phyloP scores from a whole-genome alignment of 805 yeast species.

The Metschnikowia shivogae region DNA sequence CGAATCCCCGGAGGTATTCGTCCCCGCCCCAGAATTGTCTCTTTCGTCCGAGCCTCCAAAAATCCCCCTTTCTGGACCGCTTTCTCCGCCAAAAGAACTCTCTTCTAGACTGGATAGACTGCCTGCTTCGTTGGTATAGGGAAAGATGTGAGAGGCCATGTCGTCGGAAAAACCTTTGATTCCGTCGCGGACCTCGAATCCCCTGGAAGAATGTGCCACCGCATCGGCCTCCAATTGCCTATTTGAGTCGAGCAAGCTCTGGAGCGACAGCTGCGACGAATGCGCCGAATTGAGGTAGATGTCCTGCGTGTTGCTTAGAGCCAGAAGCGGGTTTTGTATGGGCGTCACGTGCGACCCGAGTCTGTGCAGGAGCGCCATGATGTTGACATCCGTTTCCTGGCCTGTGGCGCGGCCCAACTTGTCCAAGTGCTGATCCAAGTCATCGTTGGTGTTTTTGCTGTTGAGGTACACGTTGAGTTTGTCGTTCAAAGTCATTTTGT shows the following conservation, averaged over 20 bases:
- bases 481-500: slow-evolving; percentile 37
- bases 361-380: slow-evolving; percentile 32
- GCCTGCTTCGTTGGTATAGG: slow-evolving; percentile 1
- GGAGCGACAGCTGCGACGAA: slow-evolving; percentile 37
- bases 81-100: slow-evolving; percentile 23
- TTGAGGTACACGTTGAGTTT: slow-evolving; percentile 42
- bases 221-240: slow-evolving; percentile 12
- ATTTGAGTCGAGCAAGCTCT: slow-evolving; percentile 20
- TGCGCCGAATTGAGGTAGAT: slow-evolving; percentile 22
- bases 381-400: slow-evolving; percentile 29
- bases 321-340: slow-evolving; percentile 32
- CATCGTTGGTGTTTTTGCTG: slow-evolving; percentile 17
- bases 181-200: slow-evolving; percentile 39
- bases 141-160: slow-evolving; percentile 27
- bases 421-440: slow-evolving; percentile 35
- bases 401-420: slow-evolving; percentile 24
- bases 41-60: too few relatives aligned
- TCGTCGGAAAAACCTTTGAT: slow-evolving; percentile 40
- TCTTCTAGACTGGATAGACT: background rate
- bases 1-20: too few relatives aligned
- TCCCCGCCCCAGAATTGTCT: too few relatives aligned
- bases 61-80: too few relatives aligned
- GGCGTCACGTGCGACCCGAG: slow-evolving; percentile 13
- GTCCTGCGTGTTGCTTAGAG: slow-evolving; percentile 25
- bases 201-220: slow-evolving; percentile 16